These are phyloP conservation scores for Eremothecium cymbalariae DNA, from an alignment of 1,139 yeast species.

Conservation along the genomic window DNA sequence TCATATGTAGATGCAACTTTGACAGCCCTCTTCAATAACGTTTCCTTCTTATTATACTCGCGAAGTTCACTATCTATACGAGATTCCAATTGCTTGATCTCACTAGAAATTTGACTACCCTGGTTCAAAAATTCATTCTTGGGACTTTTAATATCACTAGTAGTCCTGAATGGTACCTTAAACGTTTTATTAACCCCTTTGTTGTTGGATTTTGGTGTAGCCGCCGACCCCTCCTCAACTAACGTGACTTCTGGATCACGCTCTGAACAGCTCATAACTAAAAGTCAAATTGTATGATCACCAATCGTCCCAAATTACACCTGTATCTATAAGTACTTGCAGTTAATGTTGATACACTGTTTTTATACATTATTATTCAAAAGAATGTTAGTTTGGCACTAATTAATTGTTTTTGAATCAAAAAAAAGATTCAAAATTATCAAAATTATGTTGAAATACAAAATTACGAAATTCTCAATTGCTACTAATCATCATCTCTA, in stretches of 20 bases:
- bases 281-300: no score
- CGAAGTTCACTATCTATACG: slow-evolving; percentile 8
- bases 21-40: slow-evolving; percentile 33
- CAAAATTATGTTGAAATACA: no score
- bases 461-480: background rate
- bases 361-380: no score
- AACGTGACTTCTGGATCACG: slow-evolving; percentile 3
- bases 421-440: no score
- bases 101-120: background rate
- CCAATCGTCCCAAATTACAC: no score
- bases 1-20: slow-evolving; percentile 28
- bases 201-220: background rate
- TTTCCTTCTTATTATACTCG: slow-evolving; percentile 21
- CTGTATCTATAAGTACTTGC: no score
- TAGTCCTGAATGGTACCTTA: slow-evolving; percentile 1
- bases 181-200: background rate
- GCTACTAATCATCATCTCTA: slow-evolving; percentile 11
- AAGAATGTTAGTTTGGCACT: no score
- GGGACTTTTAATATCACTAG: no score
- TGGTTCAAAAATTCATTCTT: background rate
- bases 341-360: no score
- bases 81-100: slow-evolving; percentile 3
- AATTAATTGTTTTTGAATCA: no score
- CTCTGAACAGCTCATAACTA: no score
- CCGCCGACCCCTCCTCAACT: slow-evolving; percentile 4